These are phyloP conservation scores for Mortierella claussenii DNA, from an alignment of 192 early-diverging fungal genomes.

Conservation along the genomic window DNA sequence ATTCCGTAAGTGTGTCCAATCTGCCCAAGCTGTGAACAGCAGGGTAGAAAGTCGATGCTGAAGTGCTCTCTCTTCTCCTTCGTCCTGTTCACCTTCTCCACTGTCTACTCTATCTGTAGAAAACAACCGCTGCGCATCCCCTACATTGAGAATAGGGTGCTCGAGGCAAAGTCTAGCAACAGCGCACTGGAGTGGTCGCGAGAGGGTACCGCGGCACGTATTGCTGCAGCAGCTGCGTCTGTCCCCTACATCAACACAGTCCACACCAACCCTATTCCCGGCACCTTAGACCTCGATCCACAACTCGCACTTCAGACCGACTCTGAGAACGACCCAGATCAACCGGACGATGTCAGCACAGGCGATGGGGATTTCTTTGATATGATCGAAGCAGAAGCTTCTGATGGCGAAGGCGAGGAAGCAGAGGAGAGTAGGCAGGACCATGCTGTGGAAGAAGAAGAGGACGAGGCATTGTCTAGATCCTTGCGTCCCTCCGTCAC, in stretches of 20 bases:
- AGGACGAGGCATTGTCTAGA: not conserved
- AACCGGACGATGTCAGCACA: not conserved
- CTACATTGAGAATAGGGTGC: conserved; percentile 36
- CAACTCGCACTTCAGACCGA: conserved; percentile 1
- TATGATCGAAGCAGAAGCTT: conserved; percentile 22
- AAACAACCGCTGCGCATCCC: conserved; percentile 44
- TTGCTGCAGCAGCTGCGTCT: conserved; percentile 21
- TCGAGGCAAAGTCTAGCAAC: conserved; percentile 27
- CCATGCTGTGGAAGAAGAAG: not conserved
- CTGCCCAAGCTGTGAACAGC: too few species aligned
- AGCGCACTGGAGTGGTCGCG: conserved; percentile 39
- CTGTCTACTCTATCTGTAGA: too few species aligned
- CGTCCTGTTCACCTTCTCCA: not conserved
- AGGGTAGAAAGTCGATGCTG: too few species aligned
- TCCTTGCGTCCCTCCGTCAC: not conserved
- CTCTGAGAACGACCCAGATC: not conserved
- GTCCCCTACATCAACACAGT: conserved; percentile 29
- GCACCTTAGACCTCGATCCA: conserved; percentile 9
- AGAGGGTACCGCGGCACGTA: conserved; percentile 18
- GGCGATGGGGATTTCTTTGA: conserved; percentile 12
- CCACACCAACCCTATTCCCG: conserved; percentile 22
- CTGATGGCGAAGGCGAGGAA: conserved; percentile 1
- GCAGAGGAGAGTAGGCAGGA: not conserved
- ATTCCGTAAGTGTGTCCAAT: conserved; percentile 30
- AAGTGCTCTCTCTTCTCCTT: not conserved